phyloP scores from a whole-genome alignment of 1,139 yeast species.

The Trichomonascaceae sp. region DNA sequence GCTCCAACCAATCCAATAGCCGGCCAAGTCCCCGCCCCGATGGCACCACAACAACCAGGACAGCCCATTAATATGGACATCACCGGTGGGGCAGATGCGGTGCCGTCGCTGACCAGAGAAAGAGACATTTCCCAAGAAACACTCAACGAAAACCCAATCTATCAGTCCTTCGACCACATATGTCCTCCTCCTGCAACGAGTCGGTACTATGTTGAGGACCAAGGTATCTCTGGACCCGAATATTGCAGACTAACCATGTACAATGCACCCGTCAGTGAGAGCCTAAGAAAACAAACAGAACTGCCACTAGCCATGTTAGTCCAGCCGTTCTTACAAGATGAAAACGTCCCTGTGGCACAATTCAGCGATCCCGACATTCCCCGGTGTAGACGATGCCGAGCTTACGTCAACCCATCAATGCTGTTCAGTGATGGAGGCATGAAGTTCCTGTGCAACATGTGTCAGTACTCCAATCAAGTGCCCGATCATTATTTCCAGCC shows the following conservation, averaged over 20 bases:
- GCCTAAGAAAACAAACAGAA: constrained; percentile 53
- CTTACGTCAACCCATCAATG: constrained; percentile 81
- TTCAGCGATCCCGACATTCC: constrained; percentile 52
- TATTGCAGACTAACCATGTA: constrained; percentile 72
- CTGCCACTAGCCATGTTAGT: constrained; percentile 72
- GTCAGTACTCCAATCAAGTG: constrained; percentile 63
- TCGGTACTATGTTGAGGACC: constrained; percentile 58
- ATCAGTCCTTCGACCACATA: constrained; percentile 59
- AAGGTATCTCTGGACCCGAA: constrained; percentile 74
- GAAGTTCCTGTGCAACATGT: constrained; percentile 70
- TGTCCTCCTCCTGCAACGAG: constrained; percentile 77
- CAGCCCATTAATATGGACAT: not conserved
- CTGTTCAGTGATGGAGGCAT: constrained; percentile 49
- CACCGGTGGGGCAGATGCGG: no score
- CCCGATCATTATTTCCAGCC: constrained; percentile 58
- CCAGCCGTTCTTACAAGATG: constrained; percentile 76
- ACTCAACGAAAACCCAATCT: constrained; percentile 32
- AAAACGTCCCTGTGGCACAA: constrained; percentile 53
- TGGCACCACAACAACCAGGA: no score
- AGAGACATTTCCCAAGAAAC: constrained; percentile 43
- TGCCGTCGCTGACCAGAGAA: constrained; percentile 42
- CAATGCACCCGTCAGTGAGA: constrained; percentile 67
- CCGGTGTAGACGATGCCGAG: constrained; percentile 82
- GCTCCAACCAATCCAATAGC: not conserved
- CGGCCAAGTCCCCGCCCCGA: no score